These are phyloP conservation scores for Cladorrhinum samala DNA, from an alignment of 495 filamentous ascomycete species.

Conservation along the genomic window DNA sequence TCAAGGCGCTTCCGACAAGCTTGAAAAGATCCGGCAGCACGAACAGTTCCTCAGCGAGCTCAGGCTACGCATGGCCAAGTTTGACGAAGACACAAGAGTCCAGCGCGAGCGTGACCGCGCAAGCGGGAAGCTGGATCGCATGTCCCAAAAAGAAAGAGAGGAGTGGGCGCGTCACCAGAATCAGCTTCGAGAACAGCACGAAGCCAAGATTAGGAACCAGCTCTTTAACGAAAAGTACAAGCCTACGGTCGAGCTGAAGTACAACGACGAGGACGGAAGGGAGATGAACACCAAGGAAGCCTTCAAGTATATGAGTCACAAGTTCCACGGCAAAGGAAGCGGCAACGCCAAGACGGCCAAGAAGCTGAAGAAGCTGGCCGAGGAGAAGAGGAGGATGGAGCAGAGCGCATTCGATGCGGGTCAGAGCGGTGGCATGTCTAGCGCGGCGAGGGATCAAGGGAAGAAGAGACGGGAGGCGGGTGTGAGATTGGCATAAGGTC, in stretches of 20 bases:
- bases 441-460: constrained; percentile 64
- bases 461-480: constrained; percentile 87
- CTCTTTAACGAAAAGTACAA: constrained; percentile 83
- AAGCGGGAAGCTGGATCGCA: constrained; percentile 72
- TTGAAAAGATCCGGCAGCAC: constrained; percentile 64
- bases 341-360: constrained; percentile 99
- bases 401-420: constrained; percentile 77
- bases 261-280: constrained; percentile 81
- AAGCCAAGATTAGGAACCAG: constrained; percentile 72
- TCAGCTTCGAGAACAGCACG: constrained; percentile 72
- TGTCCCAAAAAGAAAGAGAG: constrained; percentile 87
- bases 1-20: constrained; percentile 54
- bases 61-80: constrained; percentile 60
- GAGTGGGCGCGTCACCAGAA: constrained; percentile 84
- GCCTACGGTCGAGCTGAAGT: constrained; percentile 82
- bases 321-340: constrained; percentile 96
- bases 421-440: constrained; percentile 76
- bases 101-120: constrained; percentile 84
- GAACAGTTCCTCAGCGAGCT: constrained; percentile 81
- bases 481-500: constrained; percentile 64
- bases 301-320: constrained; percentile 81
- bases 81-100: constrained; percentile 68
- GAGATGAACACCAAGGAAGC: constrained; percentile 89
- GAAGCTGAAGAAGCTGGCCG: constrained; percentile 90
- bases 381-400: constrained; percentile 79